Evolutionary conservation across 1,284 basidiomycete species (phyloP).

Genomic region (Sporisorium exsertum): DNA sequence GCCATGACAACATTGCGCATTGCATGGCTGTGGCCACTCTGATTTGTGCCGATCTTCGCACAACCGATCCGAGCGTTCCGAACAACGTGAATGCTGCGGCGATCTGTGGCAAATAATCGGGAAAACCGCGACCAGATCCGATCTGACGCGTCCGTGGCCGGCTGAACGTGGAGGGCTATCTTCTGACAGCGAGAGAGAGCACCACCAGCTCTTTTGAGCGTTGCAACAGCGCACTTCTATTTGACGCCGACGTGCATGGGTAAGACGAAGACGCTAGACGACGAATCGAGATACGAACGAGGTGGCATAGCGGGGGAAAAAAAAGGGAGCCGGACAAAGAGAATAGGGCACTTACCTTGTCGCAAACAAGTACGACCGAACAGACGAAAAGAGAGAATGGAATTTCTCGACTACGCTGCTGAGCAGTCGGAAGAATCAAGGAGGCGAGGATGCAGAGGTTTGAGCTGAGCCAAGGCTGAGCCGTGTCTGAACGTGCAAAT

Average conservation of each 20-base stretch:
- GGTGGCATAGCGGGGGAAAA: neutral
- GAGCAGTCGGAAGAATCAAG: neutral
- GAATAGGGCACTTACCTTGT: neutral
- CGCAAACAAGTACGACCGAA: neutral
- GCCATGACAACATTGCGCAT: constrained; percentile 32
- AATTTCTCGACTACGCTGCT: neutral
- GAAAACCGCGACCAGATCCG: too few relatives aligned
- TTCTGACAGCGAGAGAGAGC: neutral
- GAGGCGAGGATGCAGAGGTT: neutral
- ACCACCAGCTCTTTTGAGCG: neutral
- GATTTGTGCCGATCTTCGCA: neutral
- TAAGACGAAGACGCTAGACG: neutral
- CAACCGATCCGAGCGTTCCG: neutral
- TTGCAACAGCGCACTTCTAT: neutral
- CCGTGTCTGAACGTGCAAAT: neutral
- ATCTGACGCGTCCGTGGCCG: constrained; percentile 4
- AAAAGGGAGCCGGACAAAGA: neutral
- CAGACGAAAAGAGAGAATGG: neutral
- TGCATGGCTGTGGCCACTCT: neutral
- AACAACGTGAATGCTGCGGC: constrained; percentile 8
- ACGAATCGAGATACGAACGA: neutral
- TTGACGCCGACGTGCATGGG: neutral
- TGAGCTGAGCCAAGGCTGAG: neutral
- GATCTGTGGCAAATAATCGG: too few relatives aligned
- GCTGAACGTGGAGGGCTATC: neutral